Conservation (phyloP, 2,329 filamentous ascomycete genomes). For the Calonectria fujianensis region DNA sequence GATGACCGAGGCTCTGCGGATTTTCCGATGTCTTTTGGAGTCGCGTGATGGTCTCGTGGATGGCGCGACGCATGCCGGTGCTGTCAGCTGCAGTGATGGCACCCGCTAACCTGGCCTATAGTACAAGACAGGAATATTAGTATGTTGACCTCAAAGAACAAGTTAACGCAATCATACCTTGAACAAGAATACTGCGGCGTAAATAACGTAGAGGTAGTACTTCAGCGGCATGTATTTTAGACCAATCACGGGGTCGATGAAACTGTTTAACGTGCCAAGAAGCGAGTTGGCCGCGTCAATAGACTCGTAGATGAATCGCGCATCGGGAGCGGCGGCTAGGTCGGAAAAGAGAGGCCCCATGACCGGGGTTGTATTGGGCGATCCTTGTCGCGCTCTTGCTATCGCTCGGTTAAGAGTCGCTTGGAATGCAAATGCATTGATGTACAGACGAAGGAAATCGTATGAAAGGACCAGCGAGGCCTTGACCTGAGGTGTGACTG, state of each 20-base stretch:
- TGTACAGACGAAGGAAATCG: conserved; percentile 83
- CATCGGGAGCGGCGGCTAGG: conserved; percentile 76
- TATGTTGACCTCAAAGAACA: background rate
- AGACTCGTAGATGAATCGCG: conserved; percentile 80
- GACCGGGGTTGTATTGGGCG: conserved; percentile 58
- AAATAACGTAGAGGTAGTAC: conserved; percentile 78
- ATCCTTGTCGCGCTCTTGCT: conserved; percentile 57
- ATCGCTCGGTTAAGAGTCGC: conserved; percentile 75
- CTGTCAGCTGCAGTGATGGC: conserved; percentile 74
- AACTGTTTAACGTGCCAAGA: conserved; percentile 75
- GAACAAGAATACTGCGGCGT: conserved; percentile 79
- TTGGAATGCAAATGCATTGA: conserved; percentile 85
- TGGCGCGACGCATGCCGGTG: conserved; percentile 73
- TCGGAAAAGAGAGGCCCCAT: conserved; percentile 69
- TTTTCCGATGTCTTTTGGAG: conserved; percentile 75
- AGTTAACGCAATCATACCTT: conserved; percentile 65
- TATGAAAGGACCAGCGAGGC: conserved; percentile 81
- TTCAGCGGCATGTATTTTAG: conserved; percentile 79
- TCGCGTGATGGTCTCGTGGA: conserved; percentile 75
- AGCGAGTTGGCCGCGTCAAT: conserved; percentile 79
- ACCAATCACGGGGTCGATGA: conserved; percentile 74
- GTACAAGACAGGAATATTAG: background rate
- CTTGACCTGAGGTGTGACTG: conserved; percentile 79
- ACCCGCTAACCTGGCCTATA: conserved; percentile 73
- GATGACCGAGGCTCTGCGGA: conserved; percentile 75